Conservation (phyloP, 805 yeast species). For the Metschnikowia kunwiensis region DNA sequence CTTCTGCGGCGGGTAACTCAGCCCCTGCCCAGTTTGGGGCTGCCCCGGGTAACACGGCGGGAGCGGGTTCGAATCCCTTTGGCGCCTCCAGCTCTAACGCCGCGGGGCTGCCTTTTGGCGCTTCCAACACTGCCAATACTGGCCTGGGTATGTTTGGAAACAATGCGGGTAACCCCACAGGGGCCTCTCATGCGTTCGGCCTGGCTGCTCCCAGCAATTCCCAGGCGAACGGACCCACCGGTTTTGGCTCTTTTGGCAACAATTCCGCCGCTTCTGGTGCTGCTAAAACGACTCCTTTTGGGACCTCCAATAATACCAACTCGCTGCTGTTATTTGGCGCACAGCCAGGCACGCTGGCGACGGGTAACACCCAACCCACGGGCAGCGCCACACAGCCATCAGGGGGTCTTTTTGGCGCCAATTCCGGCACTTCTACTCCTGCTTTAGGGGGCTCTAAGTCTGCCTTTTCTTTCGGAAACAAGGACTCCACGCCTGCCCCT, state of each 20-base stretch:
- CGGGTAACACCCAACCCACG: neutral
- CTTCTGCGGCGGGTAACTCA: neutral
- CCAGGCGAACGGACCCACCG: neutral
- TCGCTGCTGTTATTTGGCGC: slow-evolving; percentile 3
- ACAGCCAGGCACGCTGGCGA: neutral
- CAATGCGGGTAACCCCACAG: neutral
- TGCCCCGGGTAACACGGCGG: neutral
- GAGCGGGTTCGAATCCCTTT: neutral
- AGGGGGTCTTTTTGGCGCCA: slow-evolving; percentile 7
- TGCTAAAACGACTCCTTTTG: slow-evolving; percentile 7
- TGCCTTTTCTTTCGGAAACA: slow-evolving; percentile 14
- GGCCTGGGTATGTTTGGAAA: slow-evolving; percentile 1
- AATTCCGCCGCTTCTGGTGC: slow-evolving; percentile 5
- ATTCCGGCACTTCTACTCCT: slow-evolving; percentile 3
- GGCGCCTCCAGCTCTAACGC: neutral
- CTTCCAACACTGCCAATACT: neutral
- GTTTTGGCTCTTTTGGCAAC: neutral
- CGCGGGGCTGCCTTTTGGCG: slow-evolving; percentile 1
- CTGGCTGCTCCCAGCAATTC: neutral
- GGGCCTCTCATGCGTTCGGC: neutral
- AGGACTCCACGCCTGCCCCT: slow-evolving; percentile 3
- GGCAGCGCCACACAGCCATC: slow-evolving; percentile 1
- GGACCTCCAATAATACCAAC: neutral
- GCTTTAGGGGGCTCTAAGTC: slow-evolving; percentile 8
- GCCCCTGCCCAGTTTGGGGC: slow-evolving; percentile 3